Evolutionary conservation across 2,329 filamentous ascomycete genomes (phyloP), one percentile per base, ranked within the genome.

Genomic region (Lasiodiplodia hormozganensis): DNA sequence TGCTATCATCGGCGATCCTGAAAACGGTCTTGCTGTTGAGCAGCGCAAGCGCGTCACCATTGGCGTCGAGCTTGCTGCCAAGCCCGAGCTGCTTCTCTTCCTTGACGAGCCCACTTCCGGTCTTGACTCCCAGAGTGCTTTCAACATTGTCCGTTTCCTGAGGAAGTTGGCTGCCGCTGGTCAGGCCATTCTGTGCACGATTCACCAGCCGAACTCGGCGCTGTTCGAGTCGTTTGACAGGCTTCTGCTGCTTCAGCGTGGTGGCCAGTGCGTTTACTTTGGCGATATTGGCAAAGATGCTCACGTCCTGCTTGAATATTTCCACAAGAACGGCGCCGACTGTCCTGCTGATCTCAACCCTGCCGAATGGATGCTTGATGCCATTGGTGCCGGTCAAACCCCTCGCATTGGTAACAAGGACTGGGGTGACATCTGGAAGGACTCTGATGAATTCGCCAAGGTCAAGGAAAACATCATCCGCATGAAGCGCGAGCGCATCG

Each of bases 161-260:
- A 88, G 88, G 74, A 93, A 93, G 80, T 85, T 93, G 6, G 89
- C 91, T 62, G 84, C 86, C n/a, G 91, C 91, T 2, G 94, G 93
- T 1, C 94, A 97, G 76, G 93, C 93, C 11, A 93, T 97, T 72
- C 86, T 97, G 3, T 96, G 93, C 81, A 97, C 94, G 0, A 97
- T 97, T 71, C 94, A 97, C 78, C 94, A 97, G 77, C 93, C 94
- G 1, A 95, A 94, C 72, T 92, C 92, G 18, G 89, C 92, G 0
- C 85, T 97, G 0, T 97, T 97, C 73, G 92, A 96, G 78, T 91
- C 94, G 78, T 97, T 97, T 72, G 93, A 97, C 76, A 87, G 93
- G 14, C 85, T 97, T 2, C 82, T 97, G 5, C 85, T 97, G 2
- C 85, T 97, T 2, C 89, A 95, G 79, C 86, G 87, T 51, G 93